Conservation (phyloP, 768 basidiomycete species). For the Hygrocybe coccinea region DNA sequence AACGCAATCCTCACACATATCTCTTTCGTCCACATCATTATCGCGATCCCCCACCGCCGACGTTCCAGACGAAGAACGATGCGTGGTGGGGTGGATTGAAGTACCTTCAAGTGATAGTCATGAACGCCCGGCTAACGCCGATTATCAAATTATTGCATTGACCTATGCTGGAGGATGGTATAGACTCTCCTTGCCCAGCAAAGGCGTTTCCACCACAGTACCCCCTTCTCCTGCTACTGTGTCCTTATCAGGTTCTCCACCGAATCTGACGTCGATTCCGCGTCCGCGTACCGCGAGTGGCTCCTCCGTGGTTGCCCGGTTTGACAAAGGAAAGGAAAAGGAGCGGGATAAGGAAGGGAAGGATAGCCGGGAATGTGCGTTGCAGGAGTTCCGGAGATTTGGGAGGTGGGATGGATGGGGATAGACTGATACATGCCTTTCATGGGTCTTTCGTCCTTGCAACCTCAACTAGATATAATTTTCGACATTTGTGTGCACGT, state of each 20-base stretch:
- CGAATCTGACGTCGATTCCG: conserved; percentile 33
- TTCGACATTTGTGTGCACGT: conserved; percentile 1
- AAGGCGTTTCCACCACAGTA: conserved; percentile 20
- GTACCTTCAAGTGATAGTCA: conserved; percentile 38
- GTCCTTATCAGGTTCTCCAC: conserved; percentile 38
- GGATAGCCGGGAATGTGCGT: conserved; percentile 58
- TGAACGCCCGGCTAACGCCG: conserved; percentile 26
- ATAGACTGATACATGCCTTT: conserved; percentile 20
- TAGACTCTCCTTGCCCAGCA: conserved; percentile 60
- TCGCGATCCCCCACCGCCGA: conserved; percentile 53
- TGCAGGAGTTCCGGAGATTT: conserved; percentile 76
- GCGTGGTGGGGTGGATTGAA: conserved; percentile 82
- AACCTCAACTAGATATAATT: no score
- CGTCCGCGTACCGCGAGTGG: conserved; percentile 52
- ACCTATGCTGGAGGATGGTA: conserved; percentile 95
- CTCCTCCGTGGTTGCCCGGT: conserved; percentile 45
- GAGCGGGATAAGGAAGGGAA: conserved; percentile 54
- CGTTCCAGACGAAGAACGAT: conserved; percentile 76
- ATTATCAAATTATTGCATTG: conserved; percentile 77
- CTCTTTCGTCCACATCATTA: conserved; percentile 62
- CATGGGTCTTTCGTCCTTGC: no score
- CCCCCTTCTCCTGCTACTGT: conserved; percentile 19
- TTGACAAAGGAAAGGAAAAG: conserved; percentile 59
- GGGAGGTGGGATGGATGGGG: conserved; percentile 91
- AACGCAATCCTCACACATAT: conserved; percentile 75